Base-by-base conservation (phyloP, 768 basidiomycete species). In the Tricholomella constricta region DNA sequence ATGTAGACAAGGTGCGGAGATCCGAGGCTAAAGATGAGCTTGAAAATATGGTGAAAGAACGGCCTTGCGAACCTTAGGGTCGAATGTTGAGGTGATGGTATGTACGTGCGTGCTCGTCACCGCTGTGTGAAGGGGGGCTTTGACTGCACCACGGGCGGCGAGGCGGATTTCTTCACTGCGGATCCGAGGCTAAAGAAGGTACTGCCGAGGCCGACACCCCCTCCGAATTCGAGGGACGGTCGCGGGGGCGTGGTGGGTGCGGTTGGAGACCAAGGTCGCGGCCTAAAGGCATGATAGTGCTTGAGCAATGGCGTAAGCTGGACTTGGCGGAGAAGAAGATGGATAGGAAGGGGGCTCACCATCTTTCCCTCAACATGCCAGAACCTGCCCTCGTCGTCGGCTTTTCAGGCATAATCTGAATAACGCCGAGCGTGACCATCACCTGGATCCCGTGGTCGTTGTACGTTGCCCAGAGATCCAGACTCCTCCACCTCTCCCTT, bases 51-150 rank as follows among this genome's bases (percentile, higher is more conserved):
- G 78, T 10, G 85, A 69, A 47, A 97, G 79, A 52, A 97, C 82
- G 55, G 78, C 77, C 66, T 88, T 83, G 68, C 94, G 86, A 48
- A 83, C 79, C 59, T 90, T 90, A 26, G 81, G 76, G 58, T 89
- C 86, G 69, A 86, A 93, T 1, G 80, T 62, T 36, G 91, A 85
- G 48, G 85, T 80, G 58, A 98, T 79, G 44, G 88, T 80, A 72
- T 96, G 94, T 51, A 98, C 75, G 72, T 97, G 93, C 63, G 79
- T 78, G 49, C 77, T 71, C n/a, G n/a, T n/a, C n/a, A n/a, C n/a
- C n/a, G n/a, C n/a, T n/a, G n/a, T n/a, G n/a, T n/a, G n/a, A n/a
- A n/a, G n/a, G n/a, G n/a, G n/a, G n/a, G n/a, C n/a, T n/a, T n/a
- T n/a, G n/a, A n/a, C n/a, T n/a, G n/a, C n/a, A n/a, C n/a, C n/a